Conservation (phyloP, 202 grass and related monocot genomes). For the Carex arenaria region DNA sequence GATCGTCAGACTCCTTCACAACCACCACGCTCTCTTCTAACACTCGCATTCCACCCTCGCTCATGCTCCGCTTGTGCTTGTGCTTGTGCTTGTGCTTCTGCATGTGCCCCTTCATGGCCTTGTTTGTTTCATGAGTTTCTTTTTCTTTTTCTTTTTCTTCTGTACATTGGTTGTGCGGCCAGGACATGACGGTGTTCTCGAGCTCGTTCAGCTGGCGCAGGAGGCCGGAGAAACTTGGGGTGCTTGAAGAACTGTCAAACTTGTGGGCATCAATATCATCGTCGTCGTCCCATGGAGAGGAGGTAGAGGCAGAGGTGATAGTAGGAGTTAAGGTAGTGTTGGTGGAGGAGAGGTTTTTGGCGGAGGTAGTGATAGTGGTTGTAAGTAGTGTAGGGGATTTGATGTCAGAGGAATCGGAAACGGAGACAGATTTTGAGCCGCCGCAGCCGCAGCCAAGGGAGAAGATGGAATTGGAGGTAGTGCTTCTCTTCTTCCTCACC, state of each 20-base stretch:
- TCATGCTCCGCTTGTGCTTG: conserved; percentile 18
- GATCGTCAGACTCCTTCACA: conserved; percentile 71
- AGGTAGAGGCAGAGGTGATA: conserved; percentile 38
- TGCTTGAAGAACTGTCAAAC: conserved; percentile 15
- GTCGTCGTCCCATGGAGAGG: conserved; percentile 21
- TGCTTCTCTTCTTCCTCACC: conserved; percentile 30
- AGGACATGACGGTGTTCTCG: conserved; percentile 48
- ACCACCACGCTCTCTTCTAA: conserved; percentile 57
- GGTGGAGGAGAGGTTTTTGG: neutral
- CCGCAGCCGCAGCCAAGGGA: conserved; percentile 62
- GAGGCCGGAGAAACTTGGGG: conserved; percentile 49
- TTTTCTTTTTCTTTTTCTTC: neutral
- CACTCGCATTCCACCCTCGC: conserved; percentile 31
- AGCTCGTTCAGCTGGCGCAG: conserved; percentile 58
- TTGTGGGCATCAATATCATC: neutral
- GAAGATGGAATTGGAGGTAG: neutral
- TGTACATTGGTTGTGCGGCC: conserved; percentile 10
- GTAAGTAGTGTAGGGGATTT: conserved; percentile 11
- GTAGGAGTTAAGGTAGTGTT: neutral
- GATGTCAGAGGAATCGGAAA: conserved; percentile 30
- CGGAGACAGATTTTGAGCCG: conserved; percentile 40
- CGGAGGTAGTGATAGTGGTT: neutral
- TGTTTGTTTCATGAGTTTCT: neutral
- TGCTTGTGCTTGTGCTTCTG: too few relatives aligned
- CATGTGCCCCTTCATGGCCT: neutral